Base-by-base conservation (phyloP, 2,329 filamentous ascomycete species). In the Thelonectria blattea region DNA sequence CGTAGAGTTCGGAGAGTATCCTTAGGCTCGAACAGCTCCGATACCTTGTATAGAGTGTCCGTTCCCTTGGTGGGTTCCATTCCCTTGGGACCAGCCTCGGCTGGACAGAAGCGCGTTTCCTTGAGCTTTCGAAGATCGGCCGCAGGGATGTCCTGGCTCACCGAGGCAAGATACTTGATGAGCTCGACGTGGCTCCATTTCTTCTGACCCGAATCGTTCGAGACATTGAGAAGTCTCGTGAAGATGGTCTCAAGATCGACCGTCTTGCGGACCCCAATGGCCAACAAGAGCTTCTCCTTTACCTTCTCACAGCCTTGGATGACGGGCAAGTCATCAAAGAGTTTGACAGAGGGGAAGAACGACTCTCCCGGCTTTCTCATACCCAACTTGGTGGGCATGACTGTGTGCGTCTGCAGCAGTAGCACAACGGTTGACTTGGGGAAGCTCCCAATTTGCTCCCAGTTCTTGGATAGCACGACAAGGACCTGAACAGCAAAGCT, bases 231-330 rank as follows among this genome's bases (percentile, higher is more conserved):
- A 45, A 99, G 83, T 46, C 94, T 86, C 22, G 91, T 90, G 70
- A 99, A 98, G 30, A 99, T 96, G 30, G 96, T 94, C 32, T 92
- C 92, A 2, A 99, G 80, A 68, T 99, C 95, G 18, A 99, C 89
- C 0, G 95, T 99, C 79, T 98, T 98, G 60, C 95, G 88, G 24
- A 99, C 93, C 3, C 95, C 94, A 32, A 99, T 81, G 2, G 91
- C 86, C 3, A 85, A 79, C 45, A 99, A 77, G 63, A 99, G 91
- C 73, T 96, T 97, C 47, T 98, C 94, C 73, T 97, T 98, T 12
- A 97, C 85, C 32, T 88, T 86, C 42, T 89, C 87, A 45, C 93
- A 87, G 12, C 86, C 87, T 65, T 89, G 86, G 2, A 98, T 88
- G 12, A 90, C 88, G 0, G 95, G 93, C 15, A 99, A 81, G 73